Conservation (phyloP, 257 asterid genomes). For the Salvia splendens region DNA sequence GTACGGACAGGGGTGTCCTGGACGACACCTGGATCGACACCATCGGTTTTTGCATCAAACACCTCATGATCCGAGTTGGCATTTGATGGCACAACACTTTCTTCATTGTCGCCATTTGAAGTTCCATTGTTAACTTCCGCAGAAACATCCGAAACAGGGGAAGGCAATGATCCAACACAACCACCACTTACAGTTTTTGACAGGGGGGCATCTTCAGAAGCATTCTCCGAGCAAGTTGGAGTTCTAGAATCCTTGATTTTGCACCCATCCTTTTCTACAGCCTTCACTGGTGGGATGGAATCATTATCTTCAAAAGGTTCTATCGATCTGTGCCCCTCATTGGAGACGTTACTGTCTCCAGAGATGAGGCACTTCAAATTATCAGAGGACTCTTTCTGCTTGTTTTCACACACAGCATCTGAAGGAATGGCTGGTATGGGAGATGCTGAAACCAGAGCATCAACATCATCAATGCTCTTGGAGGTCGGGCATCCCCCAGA, state of each 20-base stretch:
- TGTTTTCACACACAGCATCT: constrained; percentile 22
- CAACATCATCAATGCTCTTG: constrained; percentile 30
- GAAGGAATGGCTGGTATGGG: constrained; percentile 28
- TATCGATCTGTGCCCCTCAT: neutral
- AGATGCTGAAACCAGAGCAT: constrained; percentile 27
- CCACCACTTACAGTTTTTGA: constrained; percentile 13
- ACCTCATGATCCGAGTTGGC: neutral
- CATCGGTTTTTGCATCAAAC: neutral
- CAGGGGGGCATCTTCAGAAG: constrained; percentile 26
- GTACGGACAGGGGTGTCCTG: constrained; percentile 2
- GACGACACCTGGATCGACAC: neutral
- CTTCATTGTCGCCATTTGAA: neutral
- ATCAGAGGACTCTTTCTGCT: constrained; percentile 27
- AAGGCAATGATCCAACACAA: constrained; percentile 20
- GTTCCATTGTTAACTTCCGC: neutral
- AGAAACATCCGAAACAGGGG: constrained; percentile 19
- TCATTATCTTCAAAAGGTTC: constrained; percentile 21
- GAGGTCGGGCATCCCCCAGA: constrained; percentile 28
- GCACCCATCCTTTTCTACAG: neutral
- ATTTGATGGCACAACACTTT: neutral
- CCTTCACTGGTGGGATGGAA: constrained; percentile 7
- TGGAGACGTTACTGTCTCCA: neutral
- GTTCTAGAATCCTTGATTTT: constrained; percentile 22
- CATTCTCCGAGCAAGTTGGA: constrained; percentile 5
- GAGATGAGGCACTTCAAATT: constrained; percentile 24